Evolutionary conservation across 139 green algal species (phyloP).

Genomic region (Monoraphidium neglectum): DNA sequence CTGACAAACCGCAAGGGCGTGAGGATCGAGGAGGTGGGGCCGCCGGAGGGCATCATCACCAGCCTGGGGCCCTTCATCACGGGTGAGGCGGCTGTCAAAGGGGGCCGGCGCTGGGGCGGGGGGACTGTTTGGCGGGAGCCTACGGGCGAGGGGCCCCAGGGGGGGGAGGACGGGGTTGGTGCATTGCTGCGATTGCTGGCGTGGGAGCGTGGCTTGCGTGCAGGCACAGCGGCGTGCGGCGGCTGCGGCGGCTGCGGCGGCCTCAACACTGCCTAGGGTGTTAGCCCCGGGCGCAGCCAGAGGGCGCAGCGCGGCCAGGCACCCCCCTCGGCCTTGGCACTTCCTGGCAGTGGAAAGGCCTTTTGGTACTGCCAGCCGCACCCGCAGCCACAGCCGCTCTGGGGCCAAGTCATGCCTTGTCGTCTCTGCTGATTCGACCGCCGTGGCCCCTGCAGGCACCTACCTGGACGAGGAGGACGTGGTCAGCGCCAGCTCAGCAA

Average conservation of each 20-base stretch:
- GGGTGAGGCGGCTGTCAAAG: conserved; percentile 16
- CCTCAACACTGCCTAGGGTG: too few relatives aligned
- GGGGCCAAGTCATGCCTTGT: too few relatives aligned
- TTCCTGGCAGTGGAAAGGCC: too few relatives aligned
- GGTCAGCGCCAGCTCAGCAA: conserved; percentile 3
- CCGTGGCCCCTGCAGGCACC: too few relatives aligned
- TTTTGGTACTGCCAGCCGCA: too few relatives aligned
- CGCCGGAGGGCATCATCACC: conserved; percentile 55
- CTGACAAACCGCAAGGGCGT: conserved; percentile 64
- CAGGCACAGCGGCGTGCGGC: not conserved
- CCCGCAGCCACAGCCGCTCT: too few relatives aligned
- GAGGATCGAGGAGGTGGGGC: conserved; percentile 71
- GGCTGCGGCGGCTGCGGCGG: too few relatives aligned
- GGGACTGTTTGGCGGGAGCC: not conserved
- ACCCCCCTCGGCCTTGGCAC: too few relatives aligned
- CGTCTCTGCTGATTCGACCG: too few relatives aligned
- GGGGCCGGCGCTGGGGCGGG: not conserved
- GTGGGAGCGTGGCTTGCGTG: not conserved
- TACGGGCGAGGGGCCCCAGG: not conserved
- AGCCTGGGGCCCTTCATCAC: conserved; percentile 78
- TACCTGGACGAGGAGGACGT: conserved; percentile 40
- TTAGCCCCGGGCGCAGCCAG: too few relatives aligned
- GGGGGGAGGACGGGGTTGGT: not conserved
- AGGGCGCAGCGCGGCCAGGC: too few relatives aligned
- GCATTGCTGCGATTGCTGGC: not conserved